Evolutionary conservation across 73 alveolate species (phyloP), one percentile per base, ranked within the genome.

Genomic region (Stentor coeruleus): DNA sequence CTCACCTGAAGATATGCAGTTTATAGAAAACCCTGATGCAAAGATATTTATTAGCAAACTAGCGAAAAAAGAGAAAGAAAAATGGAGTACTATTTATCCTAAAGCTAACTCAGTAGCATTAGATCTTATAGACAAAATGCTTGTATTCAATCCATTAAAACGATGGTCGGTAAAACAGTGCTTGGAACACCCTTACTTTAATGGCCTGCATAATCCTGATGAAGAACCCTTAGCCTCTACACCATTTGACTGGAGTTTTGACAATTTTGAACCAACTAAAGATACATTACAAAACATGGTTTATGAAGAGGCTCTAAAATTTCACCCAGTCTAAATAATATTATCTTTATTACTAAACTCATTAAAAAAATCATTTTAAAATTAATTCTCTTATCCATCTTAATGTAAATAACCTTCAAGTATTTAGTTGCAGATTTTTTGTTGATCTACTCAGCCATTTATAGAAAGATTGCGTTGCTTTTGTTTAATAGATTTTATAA

Each of bases 181-280:
- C 38, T 74, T 82, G 74, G 59, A 82, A 36, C 88, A 82, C 38
- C 41, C 97, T 35, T 94, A 94, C 85, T 95, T 95, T 80, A 98
- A 95, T 58, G 98, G 98, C 2, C 89, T 95, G 38, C 95, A 91
- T 83, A 90, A 82, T 77, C 95, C 93, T 59, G 95, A 90, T 35
- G 95, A 94, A 20, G 98, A 93, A 82, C 98, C 98, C 3, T 83
- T 85, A 80, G 59, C 89, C 31, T 93, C 87, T 15, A 89, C 85
- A 58, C 94, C 90, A n/a, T 93, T 93, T 86, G 98, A 93, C 76
- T 93, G 98, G 98, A 81, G 93, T 35, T 93, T 96, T 96, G 98
- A 93, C 87, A 90, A 93, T 60, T 93, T 93, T 81, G 95, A 91
- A 55, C 95, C 95, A 33, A 93, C 95, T 28, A 93, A 91, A 85